phyloP scores from a whole-genome alignment of 495 filamentous ascomycete genomes.

The Barbatosphaeria neglecta region DNA sequence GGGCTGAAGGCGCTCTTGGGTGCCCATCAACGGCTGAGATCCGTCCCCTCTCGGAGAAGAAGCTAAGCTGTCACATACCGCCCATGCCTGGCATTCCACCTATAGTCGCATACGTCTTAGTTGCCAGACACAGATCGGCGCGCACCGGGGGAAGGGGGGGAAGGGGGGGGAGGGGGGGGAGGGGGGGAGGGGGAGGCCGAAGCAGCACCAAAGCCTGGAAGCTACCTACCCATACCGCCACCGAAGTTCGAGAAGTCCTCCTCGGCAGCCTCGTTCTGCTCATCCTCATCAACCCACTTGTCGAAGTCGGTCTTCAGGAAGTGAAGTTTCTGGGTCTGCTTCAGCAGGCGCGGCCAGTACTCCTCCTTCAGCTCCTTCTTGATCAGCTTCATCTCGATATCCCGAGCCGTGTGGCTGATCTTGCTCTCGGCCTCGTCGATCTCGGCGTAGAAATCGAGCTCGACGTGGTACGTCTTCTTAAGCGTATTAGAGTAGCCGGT shows the following conservation, averaged over 20 bases:
- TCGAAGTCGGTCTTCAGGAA: constrained; percentile 99
- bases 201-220: not conserved
- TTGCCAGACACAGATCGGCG: not conserved
- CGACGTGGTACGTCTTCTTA: constrained; percentile 76
- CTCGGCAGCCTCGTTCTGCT: constrained; percentile 79
- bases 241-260: constrained; percentile 69
- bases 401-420: constrained; percentile 70
- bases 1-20: not conserved
- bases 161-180: not conserved
- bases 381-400: constrained; percentile 77
- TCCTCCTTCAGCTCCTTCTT: constrained; percentile 91
- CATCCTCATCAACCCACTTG: constrained; percentile 99
- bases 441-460: constrained; percentile 83
- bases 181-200: not conserved
- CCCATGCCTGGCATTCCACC: constrained; percentile 37
- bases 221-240: constrained; percentile 34
- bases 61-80: constrained; percentile 25
- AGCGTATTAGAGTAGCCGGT: constrained; percentile 61
- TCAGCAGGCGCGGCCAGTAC: constrained; percentile 90
- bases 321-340: constrained; percentile 79
- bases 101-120: constrained; percentile 9
- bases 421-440: constrained; percentile 77
- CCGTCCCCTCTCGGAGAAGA: not conserved
- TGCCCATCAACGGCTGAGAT: not conserved
- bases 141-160: not conserved